Conservation (phyloP, 2,329 filamentous ascomycete genomes). For the Ceratocystis smalleyi region DNA sequence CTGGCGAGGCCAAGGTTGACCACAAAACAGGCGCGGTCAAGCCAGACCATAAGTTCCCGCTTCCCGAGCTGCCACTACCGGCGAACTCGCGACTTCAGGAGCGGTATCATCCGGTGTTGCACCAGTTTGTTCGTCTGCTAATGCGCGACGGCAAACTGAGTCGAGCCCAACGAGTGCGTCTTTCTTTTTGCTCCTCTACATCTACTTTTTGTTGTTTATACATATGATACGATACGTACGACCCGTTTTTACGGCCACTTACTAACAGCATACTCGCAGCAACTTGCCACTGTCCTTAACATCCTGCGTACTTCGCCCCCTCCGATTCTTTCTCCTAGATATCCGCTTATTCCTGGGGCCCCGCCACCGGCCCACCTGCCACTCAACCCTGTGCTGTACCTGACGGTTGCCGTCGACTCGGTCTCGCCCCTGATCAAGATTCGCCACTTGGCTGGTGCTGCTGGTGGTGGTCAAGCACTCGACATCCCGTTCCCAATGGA, state of each 20-base stretch:
- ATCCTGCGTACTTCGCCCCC: constrained; percentile 70
- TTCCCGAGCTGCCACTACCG: constrained; percentile 52
- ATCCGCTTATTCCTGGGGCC: constrained; percentile 57
- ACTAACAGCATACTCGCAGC: constrained; percentile 33
- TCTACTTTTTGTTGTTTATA: neutral
- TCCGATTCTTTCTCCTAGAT: constrained; percentile 56
- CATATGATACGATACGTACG: neutral
- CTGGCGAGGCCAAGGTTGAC: constrained; percentile 13
- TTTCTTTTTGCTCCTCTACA: neutral
- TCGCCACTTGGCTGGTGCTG: constrained; percentile 56
- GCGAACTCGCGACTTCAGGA: constrained; percentile 51
- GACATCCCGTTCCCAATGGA: constrained; percentile 68
- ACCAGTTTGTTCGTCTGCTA: constrained; percentile 76
- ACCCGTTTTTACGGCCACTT: neutral
- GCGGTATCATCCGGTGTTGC: constrained; percentile 70
- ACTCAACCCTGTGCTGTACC: constrained; percentile 76
- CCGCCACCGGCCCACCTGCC: constrained; percentile 68
- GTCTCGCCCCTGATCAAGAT: constrained; percentile 79
- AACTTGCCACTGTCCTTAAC: constrained; percentile 72
- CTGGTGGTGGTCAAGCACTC: constrained; percentile 71
- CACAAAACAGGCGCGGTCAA: constrained; percentile 20
- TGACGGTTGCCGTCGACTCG: constrained; percentile 80
- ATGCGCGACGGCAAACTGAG: constrained; percentile 88
- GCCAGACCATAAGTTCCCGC: constrained; percentile 60
- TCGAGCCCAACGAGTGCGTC: constrained; percentile 67